These are phyloP conservation scores for Exophiala bonariae DNA, from an alignment of 2,329 filamentous ascomycete genomes.

Conservation along the genomic window DNA sequence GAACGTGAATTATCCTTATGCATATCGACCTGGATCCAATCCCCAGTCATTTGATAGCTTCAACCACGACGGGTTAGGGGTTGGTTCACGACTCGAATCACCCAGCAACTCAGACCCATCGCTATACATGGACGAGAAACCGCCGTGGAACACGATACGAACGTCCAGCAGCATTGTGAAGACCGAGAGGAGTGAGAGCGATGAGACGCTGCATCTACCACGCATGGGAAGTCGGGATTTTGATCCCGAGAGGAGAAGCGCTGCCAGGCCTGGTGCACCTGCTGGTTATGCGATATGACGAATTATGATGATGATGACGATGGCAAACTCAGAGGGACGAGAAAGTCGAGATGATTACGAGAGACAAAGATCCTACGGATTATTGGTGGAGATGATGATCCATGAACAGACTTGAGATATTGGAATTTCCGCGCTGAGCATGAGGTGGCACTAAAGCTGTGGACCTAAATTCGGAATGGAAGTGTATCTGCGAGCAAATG, in stretches of 20 bases:
- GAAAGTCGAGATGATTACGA: too few species aligned
- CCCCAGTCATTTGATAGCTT: slow-evolving; percentile 3
- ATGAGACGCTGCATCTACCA: slow-evolving; percentile 11
- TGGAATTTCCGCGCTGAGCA: too few species aligned
- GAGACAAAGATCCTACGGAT: too few species aligned
- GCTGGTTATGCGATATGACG: background rate
- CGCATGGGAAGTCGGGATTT: slow-evolving; percentile 7
- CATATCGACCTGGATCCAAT: background rate
- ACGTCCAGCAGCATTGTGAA: slow-evolving; percentile 6
- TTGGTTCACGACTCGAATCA: slow-evolving; percentile 10
- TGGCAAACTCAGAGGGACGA: too few species aligned
- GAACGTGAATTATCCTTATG: background rate
- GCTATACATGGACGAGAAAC: slow-evolving; percentile 5
- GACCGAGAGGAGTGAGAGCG: slow-evolving; percentile 8
- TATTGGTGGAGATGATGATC: too few species aligned
- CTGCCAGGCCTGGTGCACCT: background rate
- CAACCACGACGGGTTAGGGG: slow-evolving; percentile 3
- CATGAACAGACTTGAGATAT: too few species aligned
- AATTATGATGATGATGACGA: too few species aligned
- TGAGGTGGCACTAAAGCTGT: too few species aligned
- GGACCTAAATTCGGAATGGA: too few species aligned
- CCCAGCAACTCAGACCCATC: slow-evolving; percentile 7
- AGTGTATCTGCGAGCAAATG: too few species aligned
- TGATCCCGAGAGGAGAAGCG: background rate
- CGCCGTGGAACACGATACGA: slow-evolving; percentile 13